phyloP scores from a whole-genome alignment of 805 yeast genomes.

The Hanseniaspora jakobsenii region DNA sequence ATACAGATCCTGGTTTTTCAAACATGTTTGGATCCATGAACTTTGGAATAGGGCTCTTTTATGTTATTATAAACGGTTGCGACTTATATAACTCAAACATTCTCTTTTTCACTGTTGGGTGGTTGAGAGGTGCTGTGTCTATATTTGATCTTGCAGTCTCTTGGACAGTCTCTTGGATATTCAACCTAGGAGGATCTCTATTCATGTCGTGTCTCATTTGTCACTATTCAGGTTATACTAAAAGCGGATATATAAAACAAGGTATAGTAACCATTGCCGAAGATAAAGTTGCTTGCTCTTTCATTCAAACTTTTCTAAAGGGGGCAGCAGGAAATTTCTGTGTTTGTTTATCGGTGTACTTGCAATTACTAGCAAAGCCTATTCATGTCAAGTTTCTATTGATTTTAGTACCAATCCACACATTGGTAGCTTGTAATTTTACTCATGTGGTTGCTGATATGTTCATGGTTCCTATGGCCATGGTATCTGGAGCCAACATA shows the following conservation, averaged over 20 bases:
- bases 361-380: conserved; percentile 70
- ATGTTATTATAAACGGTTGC: conserved; percentile 61
- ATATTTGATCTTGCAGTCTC: conserved; percentile 49
- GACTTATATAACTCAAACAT: conserved; percentile 68
- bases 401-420: conserved; percentile 57
- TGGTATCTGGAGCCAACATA: conserved; percentile 53
- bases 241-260: conserved; percentile 30
- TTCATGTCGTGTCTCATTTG: conserved; percentile 57
- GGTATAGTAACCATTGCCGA: conserved; percentile 41
- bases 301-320: conserved; percentile 54
- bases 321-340: conserved; percentile 68
- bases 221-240: conserved; percentile 41
- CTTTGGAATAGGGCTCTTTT: conserved; percentile 63
- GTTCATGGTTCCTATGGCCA: conserved; percentile 53
- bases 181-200: conserved; percentile 51
- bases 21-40: conserved; percentile 47
- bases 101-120: conserved; percentile 56
- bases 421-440: conserved; percentile 68
- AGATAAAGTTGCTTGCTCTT: conserved; percentile 35
- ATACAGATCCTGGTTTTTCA: conserved; percentile 40
- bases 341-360: conserved; percentile 62
- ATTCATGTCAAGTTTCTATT: conserved; percentile 58
- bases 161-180: conserved; percentile 56
- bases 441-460: conserved; percentile 77
- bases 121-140: conserved; percentile 58